phyloP scores from a whole-genome alignment of 139 green algal species.

The Chlorella sp. region DNA sequence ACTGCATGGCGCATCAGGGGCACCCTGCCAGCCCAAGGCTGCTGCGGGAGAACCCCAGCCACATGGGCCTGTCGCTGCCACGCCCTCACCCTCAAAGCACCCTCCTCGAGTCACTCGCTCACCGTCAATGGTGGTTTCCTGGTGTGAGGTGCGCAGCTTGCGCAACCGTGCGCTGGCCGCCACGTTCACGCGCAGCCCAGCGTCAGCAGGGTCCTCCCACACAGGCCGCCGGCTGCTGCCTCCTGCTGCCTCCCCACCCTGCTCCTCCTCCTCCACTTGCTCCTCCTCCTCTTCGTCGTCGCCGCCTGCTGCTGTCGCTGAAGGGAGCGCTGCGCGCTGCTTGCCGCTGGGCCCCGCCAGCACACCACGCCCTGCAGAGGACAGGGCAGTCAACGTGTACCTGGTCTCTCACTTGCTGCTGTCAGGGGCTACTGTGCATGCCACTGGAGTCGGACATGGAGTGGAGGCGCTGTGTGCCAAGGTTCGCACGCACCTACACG shows the following conservation, averaged over 20 bases:
- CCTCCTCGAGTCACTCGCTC: no score
- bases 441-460: no score
- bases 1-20: neutral
- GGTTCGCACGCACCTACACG: no score
- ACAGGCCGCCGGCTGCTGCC: conserved; percentile 24
- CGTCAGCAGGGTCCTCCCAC: conserved; percentile 67
- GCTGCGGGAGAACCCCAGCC: neutral
- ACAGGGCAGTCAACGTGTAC: no score
- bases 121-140: conserved; percentile 47
- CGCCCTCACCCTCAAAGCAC: no score
- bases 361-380: no score
- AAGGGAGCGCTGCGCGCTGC: no score
- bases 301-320: no score
- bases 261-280: neutral
- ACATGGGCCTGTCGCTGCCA: neutral
- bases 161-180: conserved; percentile 32
- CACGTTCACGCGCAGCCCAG: conserved; percentile 42
- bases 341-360: no score
- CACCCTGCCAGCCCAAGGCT: neutral
- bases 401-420: no score
- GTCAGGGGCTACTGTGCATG: no score
- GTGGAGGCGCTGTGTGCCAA: no score
- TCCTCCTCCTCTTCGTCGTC: neutral
- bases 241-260: neutral
- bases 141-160: conserved; percentile 61